A percentile compares a stretch with the other conserved stretches of the same genome.
phyloP scores from a whole-genome alignment of 2,329 filamentous ascomycete genomes.

The Westerdykella aurantiaca region DNA sequence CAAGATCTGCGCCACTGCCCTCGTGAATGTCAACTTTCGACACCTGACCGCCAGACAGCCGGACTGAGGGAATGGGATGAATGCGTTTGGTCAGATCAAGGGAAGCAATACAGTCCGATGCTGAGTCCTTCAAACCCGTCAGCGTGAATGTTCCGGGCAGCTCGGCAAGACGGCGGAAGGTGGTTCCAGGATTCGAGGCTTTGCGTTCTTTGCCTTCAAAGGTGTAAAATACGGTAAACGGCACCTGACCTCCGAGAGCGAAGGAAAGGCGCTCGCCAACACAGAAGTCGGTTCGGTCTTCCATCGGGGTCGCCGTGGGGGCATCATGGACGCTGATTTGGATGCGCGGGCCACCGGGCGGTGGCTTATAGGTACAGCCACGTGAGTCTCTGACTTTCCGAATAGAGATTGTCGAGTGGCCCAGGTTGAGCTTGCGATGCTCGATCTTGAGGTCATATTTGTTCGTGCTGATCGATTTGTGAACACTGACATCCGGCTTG shows the following conservation, averaged over 20 bases:
- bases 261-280: conserved; percentile 93
- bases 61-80: conserved; percentile 86
- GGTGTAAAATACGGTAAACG: conserved; percentile 88
- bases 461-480: conserved; percentile 71
- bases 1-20: conserved; percentile 85
- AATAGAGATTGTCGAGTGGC: conserved; percentile 83
- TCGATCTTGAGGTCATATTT: conserved; percentile 78
- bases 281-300: conserved; percentile 82
- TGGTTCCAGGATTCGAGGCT: conserved; percentile 71
- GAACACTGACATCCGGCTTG: conserved; percentile 72
- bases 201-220: conserved; percentile 76
- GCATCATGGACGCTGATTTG: conserved; percentile 91
- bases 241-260: conserved; percentile 80
- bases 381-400: conserved; percentile 82
- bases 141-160: conserved; percentile 84
- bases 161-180: conserved; percentile 89
- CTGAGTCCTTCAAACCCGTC: conserved; percentile 78
- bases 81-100: conserved; percentile 77
- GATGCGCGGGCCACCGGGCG: conserved; percentile 63
- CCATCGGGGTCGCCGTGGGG: conserved; percentile 81
- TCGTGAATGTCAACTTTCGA: conserved; percentile 91
- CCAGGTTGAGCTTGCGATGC: conserved; percentile 74
- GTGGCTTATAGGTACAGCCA: conserved; percentile 73
- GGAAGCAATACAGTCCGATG: conserved; percentile 77
- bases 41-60: conserved; percentile 76